Conservation (phyloP, 305 asterid species). For the Rubia balearica region DNA sequence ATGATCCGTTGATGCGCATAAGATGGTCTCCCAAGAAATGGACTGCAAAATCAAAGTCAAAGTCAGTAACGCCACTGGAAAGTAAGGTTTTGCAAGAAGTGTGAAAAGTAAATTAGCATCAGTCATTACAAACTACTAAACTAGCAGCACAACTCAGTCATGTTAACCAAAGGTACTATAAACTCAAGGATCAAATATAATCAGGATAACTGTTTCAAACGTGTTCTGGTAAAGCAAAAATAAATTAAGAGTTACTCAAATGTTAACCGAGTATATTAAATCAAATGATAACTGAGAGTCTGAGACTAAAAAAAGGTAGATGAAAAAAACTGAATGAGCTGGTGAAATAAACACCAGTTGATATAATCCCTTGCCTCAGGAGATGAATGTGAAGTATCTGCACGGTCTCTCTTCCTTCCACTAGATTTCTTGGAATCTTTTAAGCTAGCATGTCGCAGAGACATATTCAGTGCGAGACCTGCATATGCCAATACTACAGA, state of each 20-base stretch:
- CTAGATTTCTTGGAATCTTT: slow-evolving; percentile 24
- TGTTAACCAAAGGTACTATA: not conserved
- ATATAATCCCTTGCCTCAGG: slow-evolving; percentile 51
- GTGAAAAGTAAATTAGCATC: not conserved
- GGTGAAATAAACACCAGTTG: not conserved
- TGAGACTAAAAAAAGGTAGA: not conserved
- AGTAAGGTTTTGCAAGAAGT: slow-evolving; percentile 10
- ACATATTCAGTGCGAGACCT: slow-evolving; percentile 57
- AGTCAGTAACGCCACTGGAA: slow-evolving; percentile 21
- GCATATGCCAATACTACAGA: slow-evolving; percentile 59
- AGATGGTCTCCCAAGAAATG: slow-evolving; percentile 35
- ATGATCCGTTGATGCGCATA: slow-evolving; percentile 52
- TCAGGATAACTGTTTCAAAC: not conserved
- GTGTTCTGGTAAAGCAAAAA: not conserved
- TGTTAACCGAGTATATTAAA: not conserved
- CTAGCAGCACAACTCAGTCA: not conserved
- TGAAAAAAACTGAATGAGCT: not conserved
- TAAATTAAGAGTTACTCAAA: not conserved
- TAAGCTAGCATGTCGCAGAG: slow-evolving; percentile 42
- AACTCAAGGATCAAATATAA: slow-evolving; percentile 4
- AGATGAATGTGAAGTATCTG: slow-evolving; percentile 20
- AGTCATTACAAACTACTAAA: not conserved
- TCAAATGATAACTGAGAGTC: no score
- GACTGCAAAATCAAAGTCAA: slow-evolving; percentile 16
- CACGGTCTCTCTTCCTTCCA: slow-evolving; percentile 8